Evolutionary conservation across 1,284 basidiomycete species (phyloP), one percentile per base, ranked within the genome.

Genomic region (Ganoderma lingzhi): DNA sequence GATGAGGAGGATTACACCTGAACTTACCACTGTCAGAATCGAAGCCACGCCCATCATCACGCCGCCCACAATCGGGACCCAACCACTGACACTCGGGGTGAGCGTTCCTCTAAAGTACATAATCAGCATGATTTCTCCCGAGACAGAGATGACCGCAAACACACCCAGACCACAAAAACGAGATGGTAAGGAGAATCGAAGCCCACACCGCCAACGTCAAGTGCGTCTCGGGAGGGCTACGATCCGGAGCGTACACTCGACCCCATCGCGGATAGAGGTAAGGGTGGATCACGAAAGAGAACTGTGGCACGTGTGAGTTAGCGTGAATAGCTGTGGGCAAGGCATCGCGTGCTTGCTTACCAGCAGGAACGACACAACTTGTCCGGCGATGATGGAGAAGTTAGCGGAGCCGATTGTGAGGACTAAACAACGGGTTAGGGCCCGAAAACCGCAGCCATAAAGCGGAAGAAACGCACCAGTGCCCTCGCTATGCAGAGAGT

Each of bases 31-130:
- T 28, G 28, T 53, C 48, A 28, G 12, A 14, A 53, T 14, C 48
- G 48, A 53, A 53, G 48, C 23, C 12, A 53, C 4, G 12, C 48
- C 48, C 48, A 53, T 53, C 48, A 28, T 53, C 23, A 53, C 23
- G 48, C 48, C n/a, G 23, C 48, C 48, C 48, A 53, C 48, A 53
- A 53, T 53, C 48, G 48, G 48, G 12, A 53, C 48, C 48, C 48
- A 53, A 30, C 48, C 48, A 28, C 23, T 53, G 48, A 53, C 28
- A 10, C 23, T 53, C 48, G 48, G 48, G 23, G 48, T 53, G 48
- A 53, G 48, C 1, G 48, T 53, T 53, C 10, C 48, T 8, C 48
- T 53, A 28, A 10, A 23, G 23, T 53, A 9, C 12, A 28, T 4
- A 5, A 28, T 53, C 23, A 53, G 48, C 48, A 53, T 14, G 23